Evolutionary conservation across 2,329 filamentous ascomycete genomes (phyloP).

Genomic region (Aspergillus brasiliensis): DNA sequence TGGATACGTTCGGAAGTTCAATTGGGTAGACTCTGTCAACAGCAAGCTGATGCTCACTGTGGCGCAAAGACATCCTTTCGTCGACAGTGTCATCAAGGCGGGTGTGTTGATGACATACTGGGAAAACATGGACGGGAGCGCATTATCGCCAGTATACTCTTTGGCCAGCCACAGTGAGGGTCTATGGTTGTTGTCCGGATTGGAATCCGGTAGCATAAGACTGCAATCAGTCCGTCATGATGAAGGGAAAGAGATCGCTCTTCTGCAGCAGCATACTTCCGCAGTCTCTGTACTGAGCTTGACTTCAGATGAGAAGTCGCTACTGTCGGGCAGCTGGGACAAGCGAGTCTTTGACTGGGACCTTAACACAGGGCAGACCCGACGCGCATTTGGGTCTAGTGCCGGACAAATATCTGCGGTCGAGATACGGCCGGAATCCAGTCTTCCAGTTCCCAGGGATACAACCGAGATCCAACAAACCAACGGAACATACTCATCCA

Average conservation of each 20-base stretch:
- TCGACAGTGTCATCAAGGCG: constrained; percentile 94
- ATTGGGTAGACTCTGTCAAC: constrained; percentile 92
- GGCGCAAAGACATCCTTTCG: constrained; percentile 92
- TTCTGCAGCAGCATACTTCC: constrained; percentile 80
- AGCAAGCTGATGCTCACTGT: constrained; percentile 92
- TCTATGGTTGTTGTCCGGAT: constrained; percentile 85
- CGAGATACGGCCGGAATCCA: constrained; percentile 78
- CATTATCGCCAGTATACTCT: constrained; percentile 88
- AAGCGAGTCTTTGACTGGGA: constrained; percentile 95
- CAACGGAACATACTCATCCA: constrained; percentile 75
- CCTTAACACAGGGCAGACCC: constrained; percentile 77
- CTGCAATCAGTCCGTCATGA: constrained; percentile 91
- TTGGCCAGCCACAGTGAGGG: constrained; percentile 87
- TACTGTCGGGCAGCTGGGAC: constrained; percentile 95
- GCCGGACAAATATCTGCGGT: constrained; percentile 85
- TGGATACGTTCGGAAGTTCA: constrained; percentile 95
- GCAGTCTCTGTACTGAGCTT: constrained; percentile 87
- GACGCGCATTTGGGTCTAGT: constrained; percentile 73
- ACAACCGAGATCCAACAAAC: constrained; percentile 54
- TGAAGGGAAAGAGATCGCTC: constrained; percentile 85
- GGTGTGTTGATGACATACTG: constrained; percentile 95
- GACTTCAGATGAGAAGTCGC: constrained; percentile 79
- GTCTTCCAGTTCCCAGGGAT: constrained; percentile 73
- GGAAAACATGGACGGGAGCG: constrained; percentile 85
- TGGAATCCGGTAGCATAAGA: constrained; percentile 91